Base-by-base conservation (phyloP, 2,329 filamentous ascomycete genomes). In the Acarospora socialis region DNA sequence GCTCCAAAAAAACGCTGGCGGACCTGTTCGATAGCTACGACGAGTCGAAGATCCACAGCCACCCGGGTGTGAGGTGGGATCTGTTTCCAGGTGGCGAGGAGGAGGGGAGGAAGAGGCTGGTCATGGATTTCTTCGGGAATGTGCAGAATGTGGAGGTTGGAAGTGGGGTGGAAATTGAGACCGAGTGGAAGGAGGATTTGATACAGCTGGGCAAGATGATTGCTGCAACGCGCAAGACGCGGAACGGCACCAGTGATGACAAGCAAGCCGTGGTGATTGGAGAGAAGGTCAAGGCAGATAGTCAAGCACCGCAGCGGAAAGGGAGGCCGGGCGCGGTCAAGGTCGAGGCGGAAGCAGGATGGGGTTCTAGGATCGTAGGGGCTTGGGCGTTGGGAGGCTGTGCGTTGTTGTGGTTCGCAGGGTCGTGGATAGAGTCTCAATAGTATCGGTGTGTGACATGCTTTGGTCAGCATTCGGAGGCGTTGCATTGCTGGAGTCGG, bases 111-210 rank as follows among this genome's bases (percentile, higher is more conserved):
- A 73, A 78, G 44, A 74, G 86, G 24, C 67, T 90, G 18, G 74
- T 98, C 23, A 92, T 92, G 47, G 90, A 98, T 53, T 98, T 98
- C 59, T 95, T 98, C 42, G 90, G 90, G 15, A 98, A 95, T 52
- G 84, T 95, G 9, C 90, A 98, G 54, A 92, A 87, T 45, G 86
- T 98, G 3, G 90, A 95, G 56, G 73, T 95, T 3, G 81, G 90
- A 43, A 66, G 66, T 16, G 61, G 13, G 2, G 31, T 28, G 4
- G 36, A 26, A 10, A 43, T 41, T 21, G 36, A 38, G 28, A 43
- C 36, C 14, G 36, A 41, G 21, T 43, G 40, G 40, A 35, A 25
- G 20, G 40, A 43, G 25, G 33, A 39, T 29, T 17, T 43, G 32
- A 36, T 20, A 17, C 22, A 32, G 13, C 26, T 43, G 31, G 25